phyloP scores from a whole-genome alignment of 2,329 filamentous ascomycete species.

The Didymella keratinophila region DNA sequence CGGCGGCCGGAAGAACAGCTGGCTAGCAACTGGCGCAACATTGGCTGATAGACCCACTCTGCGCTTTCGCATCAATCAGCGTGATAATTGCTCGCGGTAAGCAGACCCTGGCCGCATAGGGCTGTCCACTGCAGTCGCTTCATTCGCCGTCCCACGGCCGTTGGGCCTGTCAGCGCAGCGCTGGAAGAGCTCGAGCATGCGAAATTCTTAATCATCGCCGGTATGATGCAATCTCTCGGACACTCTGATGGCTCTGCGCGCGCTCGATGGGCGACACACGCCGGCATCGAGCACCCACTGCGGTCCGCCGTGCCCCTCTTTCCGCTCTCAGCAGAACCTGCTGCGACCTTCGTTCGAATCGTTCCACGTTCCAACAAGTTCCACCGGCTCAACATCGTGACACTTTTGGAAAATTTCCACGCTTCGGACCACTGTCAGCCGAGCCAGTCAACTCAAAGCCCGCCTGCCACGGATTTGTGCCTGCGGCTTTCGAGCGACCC shows the following conservation, averaged over 20 bases:
- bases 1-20: constrained; percentile 33
- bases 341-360: constrained; percentile 14
- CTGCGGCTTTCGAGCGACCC: constrained; percentile 23
- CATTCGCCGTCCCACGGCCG: constrained; percentile 22
- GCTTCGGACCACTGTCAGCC: constrained; percentile 32
- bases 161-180: constrained; percentile 14
- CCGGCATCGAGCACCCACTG: constrained; percentile 19
- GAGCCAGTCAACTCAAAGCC: constrained; percentile 25
- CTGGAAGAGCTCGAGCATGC: constrained; percentile 7
- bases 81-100: constrained; percentile 26
- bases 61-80: constrained; percentile 42
- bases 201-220: constrained; percentile 18
- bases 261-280: constrained; percentile 20
- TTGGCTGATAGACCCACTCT: constrained; percentile 29
- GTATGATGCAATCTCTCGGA: constrained; percentile 24
- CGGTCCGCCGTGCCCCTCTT: constrained; percentile 20
- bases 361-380: constrained; percentile 17
- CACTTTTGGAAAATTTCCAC: constrained; percentile 21
- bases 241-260: constrained; percentile 6
- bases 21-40: constrained; percentile 21
- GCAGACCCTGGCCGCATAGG: constrained; percentile 27
- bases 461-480: constrained; percentile 11
- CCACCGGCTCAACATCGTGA: constrained; percentile 25
- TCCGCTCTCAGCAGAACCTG: constrained; percentile 16
- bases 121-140: constrained; percentile 18